Evolutionary conservation across 2,329 filamentous ascomycete species (phyloP).

Genomic region (Pseudogymnoascus sp.): DNA sequence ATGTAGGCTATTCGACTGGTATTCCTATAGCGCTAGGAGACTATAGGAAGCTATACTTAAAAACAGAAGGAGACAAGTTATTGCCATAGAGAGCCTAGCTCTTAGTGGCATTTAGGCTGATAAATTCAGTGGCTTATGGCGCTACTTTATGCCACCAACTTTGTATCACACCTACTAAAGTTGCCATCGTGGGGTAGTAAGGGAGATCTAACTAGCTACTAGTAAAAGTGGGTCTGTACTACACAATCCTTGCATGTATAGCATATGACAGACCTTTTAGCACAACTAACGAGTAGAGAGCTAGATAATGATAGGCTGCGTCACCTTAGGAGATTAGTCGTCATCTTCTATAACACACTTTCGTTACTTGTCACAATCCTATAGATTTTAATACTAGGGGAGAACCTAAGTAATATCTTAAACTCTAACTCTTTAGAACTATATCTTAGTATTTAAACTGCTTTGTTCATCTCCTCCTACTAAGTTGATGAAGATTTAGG

Average conservation of each 20-base stretch:
- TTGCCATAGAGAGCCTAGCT: slow-evolving; percentile 14
- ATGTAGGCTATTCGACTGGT: slow-evolving; percentile 42
- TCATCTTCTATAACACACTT: neutral
- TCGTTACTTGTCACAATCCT: neutral
- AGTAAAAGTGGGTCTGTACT: neutral
- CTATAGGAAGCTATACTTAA: slow-evolving; percentile 15
- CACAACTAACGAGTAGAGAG: too few species aligned
- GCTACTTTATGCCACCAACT: neutral
- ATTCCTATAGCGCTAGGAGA: slow-evolving; percentile 32
- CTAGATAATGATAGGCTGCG: neutral
- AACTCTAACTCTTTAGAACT: neutral
- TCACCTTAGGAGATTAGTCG: neutral
- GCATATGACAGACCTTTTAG: neutral
- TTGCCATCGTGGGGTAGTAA: neutral
- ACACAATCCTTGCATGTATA: neutral
- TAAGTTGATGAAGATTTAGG: neutral
- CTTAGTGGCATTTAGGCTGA: neutral
- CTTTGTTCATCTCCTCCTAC: neutral
- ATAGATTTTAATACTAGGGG: neutral
- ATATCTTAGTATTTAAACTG: neutral
- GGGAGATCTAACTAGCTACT: neutral
- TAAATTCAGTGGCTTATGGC: neutral
- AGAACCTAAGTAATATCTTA: neutral
- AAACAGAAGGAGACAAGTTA: slow-evolving; percentile 19
- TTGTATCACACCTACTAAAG: neutral